phyloP scores from a whole-genome alignment of 1,284 basidiomycete genomes.

The Microbotryum saponariae region DNA sequence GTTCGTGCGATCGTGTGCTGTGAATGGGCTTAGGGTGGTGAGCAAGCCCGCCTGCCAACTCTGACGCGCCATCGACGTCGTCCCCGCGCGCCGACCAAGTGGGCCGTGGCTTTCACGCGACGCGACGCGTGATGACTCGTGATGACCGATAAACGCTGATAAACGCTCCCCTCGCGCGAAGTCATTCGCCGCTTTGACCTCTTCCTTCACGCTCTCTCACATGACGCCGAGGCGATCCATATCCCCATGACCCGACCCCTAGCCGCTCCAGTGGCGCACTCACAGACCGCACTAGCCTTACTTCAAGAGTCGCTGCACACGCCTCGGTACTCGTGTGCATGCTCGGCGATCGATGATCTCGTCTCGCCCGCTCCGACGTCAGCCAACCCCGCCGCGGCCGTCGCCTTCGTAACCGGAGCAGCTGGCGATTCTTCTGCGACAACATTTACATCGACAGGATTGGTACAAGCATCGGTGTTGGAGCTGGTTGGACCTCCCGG shows the following conservation, averaged over 20 bases:
- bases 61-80: not conserved
- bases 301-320: not conserved
- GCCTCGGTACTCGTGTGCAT: not conserved
- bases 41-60: not conserved
- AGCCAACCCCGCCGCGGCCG: no score
- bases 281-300: not conserved
- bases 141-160: not conserved
- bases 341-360: not conserved
- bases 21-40: not conserved
- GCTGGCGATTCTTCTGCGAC: no score
- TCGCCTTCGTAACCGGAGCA: no score
- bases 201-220: no score
- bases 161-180: no score
- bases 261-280: not conserved
- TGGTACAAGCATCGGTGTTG: slow-evolving; percentile 11
- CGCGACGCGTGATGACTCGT: not conserved
- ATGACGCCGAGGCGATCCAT: not conserved
- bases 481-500: slow-evolving; percentile 26
- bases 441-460: not conserved
- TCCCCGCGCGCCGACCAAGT: not conserved
- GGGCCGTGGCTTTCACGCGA: not conserved
- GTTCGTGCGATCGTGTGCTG: not conserved
- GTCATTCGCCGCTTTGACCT: no score
- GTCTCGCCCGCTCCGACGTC: not conserved
- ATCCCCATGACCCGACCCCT: not conserved